Percentiles rank a stretch among this genome's conserved stretches.
These are phyloP conservation scores for Mycocentrospora acerina DNA, from an alignment of 2,329 filamentous ascomycete genomes.

Conservation along the genomic window DNA sequence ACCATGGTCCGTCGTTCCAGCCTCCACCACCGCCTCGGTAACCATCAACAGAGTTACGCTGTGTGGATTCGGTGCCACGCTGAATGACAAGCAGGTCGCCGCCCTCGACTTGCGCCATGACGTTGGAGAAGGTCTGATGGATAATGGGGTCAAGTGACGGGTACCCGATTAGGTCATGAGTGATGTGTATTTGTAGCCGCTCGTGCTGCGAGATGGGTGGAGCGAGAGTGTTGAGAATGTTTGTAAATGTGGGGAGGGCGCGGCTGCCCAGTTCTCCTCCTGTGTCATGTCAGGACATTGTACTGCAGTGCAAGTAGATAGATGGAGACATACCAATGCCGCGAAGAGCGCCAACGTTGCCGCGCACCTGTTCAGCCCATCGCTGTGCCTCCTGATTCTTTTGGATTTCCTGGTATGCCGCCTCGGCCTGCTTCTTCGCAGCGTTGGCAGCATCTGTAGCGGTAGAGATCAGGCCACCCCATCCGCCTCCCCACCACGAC, in stretches of 20 bases:
- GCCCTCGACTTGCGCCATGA: constrained; percentile 99
- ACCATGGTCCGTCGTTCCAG: constrained; percentile 97
- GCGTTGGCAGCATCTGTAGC: constrained; percentile 76
- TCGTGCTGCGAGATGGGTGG: constrained; percentile 97
- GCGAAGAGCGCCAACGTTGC: constrained; percentile 78
- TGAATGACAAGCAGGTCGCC: constrained; percentile 94
- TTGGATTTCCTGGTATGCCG: constrained; percentile 90
- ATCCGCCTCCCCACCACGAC: constrained; percentile 64
- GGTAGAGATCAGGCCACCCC: constrained; percentile 82
- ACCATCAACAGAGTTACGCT: constrained; percentile 63
- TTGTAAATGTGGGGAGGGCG: constrained; percentile 91
- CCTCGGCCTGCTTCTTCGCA: constrained; percentile 91
- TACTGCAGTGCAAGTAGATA: background rate
- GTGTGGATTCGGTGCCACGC: constrained; percentile 81
- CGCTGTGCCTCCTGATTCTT: constrained; percentile 95
- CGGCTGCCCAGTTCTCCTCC: constrained; percentile 71
- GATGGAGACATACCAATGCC: constrained; percentile 64
- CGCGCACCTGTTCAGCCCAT: constrained; percentile 91
- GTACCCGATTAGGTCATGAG: constrained; percentile 92
- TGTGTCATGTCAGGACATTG: constrained; percentile 43
- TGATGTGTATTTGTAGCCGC: constrained; percentile 94
- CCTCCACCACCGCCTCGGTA: constrained; percentile 61
- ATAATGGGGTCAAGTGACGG: constrained; percentile 92
- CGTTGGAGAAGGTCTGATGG: constrained; percentile 85
- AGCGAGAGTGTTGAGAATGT: constrained; percentile 90